Base-by-base conservation (phyloP, 2,329 filamentous ascomycete species). In the Botrytis galanthina region DNA sequence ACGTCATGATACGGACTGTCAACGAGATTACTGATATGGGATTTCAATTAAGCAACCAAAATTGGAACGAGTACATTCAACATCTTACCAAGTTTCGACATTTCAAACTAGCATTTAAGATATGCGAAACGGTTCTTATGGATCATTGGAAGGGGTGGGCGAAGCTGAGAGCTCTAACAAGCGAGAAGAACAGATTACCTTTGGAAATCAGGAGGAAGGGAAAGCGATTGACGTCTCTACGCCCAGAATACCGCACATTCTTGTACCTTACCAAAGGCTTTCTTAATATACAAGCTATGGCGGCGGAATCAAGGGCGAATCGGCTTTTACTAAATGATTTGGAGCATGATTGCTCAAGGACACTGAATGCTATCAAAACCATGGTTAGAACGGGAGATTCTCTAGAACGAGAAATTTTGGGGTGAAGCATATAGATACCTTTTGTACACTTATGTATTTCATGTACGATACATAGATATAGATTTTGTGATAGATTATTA, bases 81-180 rank as follows among this genome's bases (percentile, higher is more conserved):
- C 82, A 86, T 69, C 88, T 98, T 42, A 88, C 90, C 37, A 84
- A 85, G 22, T 85, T 89, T 71, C 86, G 87, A 63, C 85, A 87
- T 63, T 87, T 87, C 78, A 83, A 88, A 66, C 85, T 91, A 32
- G 94, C 94, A 54, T 97, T 96, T 82, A 80, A 84, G 35, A 83
- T 91, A 70, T 95, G 93, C 80, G 95, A 98, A 83, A 83, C 86
- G 39, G 88, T 89, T 74, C 90, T 98, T 72, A 97, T 97, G 88
- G 86, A 88, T 1, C 86, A 88, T 48, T 97, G 94, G 88, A 87
- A 88, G 18, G 93, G 94, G 37, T 98, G 94, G 93, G 70, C 74
- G 29, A 64, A 54, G 7, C 39, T 77, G 18, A 78, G 80, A 77
- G 63, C 32, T 16, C 29, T 71, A 74, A 46, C 77, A 77, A 29